phyloP scores from a whole-genome alignment of 2,329 filamentous ascomycete genomes.

The Fusarium musae region DNA sequence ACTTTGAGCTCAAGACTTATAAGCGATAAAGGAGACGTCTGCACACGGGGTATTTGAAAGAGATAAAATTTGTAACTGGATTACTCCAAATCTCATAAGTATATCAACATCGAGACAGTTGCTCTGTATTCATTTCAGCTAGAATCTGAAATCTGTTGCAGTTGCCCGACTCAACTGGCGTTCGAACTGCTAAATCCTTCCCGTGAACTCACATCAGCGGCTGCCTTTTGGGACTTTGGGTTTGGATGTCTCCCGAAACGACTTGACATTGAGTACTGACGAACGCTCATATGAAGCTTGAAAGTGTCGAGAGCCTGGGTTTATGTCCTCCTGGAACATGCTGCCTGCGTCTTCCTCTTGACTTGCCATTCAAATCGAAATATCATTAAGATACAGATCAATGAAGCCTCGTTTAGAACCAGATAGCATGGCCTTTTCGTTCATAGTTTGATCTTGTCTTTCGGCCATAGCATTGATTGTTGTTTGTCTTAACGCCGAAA shows the following conservation, averaged over 20 bases:
- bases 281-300: too few species aligned
- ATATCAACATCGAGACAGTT: neutral
- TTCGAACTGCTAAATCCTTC: neutral
- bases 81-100: neutral
- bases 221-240: too few species aligned
- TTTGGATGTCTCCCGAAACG: too few species aligned
- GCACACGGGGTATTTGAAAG: accelerated
- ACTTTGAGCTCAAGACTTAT: slow-evolving; percentile 44
- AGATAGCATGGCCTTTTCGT: neutral
- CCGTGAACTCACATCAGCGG: neutral
- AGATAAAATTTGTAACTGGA: neutral
- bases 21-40: slow-evolving; percentile 18
- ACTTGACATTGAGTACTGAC: neutral
- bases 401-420: accelerated
- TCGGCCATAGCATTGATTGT: neutral
- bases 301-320: too few species aligned
- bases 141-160: too few species aligned
- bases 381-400: too few species aligned
- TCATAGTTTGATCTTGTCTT: too few species aligned
- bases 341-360: too few species aligned
- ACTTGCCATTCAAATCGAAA: neutral
- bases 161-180: neutral
- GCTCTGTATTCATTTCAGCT: too few species aligned
- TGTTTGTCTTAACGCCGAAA: slow-evolving; percentile 14
- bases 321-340: too few species aligned